Percentiles rank a stretch among this genome's conserved stretches.
Conservation (phyloP, 2,329 filamentous ascomycete genomes). For the Penicillium freii region DNA sequence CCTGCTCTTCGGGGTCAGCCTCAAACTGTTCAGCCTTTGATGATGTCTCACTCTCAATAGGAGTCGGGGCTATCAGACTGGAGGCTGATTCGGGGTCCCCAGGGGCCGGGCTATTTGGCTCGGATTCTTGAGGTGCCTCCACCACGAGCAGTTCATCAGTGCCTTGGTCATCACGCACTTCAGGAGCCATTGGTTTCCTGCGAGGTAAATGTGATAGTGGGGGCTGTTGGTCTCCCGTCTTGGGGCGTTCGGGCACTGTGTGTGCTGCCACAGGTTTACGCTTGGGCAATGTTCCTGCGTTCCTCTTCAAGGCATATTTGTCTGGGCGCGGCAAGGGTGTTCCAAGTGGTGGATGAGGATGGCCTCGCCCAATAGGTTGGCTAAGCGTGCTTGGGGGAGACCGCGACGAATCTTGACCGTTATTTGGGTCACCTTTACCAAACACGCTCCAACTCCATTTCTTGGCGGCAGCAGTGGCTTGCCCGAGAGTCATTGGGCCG, state of each 20-base stretch:
- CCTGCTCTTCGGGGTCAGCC: neutral
- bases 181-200: slow-evolving; percentile 37
- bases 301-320: slow-evolving; percentile 56
- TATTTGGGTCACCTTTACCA: slow-evolving; percentile 41
- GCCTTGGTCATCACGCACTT: slow-evolving; percentile 35
- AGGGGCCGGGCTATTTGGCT: slow-evolving; percentile 40
- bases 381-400: slow-evolving; percentile 47
- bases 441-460: slow-evolving; percentile 59
- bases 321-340: slow-evolving; percentile 71
- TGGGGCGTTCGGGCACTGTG: slow-evolving; percentile 31
- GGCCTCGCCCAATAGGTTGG: slow-evolving; percentile 78
- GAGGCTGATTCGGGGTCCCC: slow-evolving; percentile 23
- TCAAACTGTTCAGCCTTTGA: slow-evolving; percentile 1
- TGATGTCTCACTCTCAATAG: slow-evolving; percentile 8
- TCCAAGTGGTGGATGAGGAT: slow-evolving; percentile 77
- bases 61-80: neutral
- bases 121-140: slow-evolving; percentile 62
- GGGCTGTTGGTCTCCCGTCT: slow-evolving; percentile 35
- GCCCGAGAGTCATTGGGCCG: slow-evolving; percentile 45
- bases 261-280: slow-evolving; percentile 61
- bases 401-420: slow-evolving; percentile 41
- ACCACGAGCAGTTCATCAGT: slow-evolving; percentile 62
- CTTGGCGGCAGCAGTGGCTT: slow-evolving; percentile 57
- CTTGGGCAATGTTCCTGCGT: slow-evolving; percentile 58
- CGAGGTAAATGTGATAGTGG: slow-evolving; percentile 53